phyloP scores from a whole-genome alignment of 257 asterid species.

The Striga asiatica region DNA sequence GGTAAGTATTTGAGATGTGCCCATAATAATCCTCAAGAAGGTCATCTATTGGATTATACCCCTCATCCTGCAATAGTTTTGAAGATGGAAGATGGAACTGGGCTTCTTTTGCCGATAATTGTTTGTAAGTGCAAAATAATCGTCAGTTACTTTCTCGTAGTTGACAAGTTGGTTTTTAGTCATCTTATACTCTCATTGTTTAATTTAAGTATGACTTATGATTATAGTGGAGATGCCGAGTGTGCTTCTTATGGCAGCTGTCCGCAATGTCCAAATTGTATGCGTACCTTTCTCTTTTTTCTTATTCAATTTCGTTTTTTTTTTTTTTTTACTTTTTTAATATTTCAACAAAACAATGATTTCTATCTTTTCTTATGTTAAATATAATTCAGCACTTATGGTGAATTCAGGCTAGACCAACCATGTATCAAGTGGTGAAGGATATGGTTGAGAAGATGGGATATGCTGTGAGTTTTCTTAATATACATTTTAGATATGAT shows the following conservation, averaged over 20 bases:
- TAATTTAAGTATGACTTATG: slow-evolving; percentile 14
- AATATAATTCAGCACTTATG: too few relatives aligned
- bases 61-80: slow-evolving; percentile 93
- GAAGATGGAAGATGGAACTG: slow-evolving; percentile 96
- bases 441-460: slow-evolving; percentile 98
- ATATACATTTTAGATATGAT: too few relatives aligned
- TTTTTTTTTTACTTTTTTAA: too few relatives aligned
- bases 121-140: slow-evolving; percentile 53
- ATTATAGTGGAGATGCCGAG: slow-evolving; percentile 97
- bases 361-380: too few relatives aligned
- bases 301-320: too few relatives aligned
- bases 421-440: slow-evolving; percentile 85
- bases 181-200: not conserved
- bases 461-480: slow-evolving; percentile 50
- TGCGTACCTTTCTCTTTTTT: slow-evolving; percentile 18
- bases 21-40: slow-evolving; percentile 71
- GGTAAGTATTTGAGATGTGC: slow-evolving; percentile 72
- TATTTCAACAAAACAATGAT: too few relatives aligned
- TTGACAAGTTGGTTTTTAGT: not conserved
- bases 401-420: slow-evolving; percentile 90
- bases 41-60: slow-evolving; percentile 69
- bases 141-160: slow-evolving; percentile 5
- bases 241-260: slow-evolving; percentile 92
- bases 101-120: slow-evolving; percentile 85
- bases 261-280: slow-evolving; percentile 90